phyloP scores from a whole-genome alignment of 805 yeast genomes.

The Candida incommunis region DNA sequence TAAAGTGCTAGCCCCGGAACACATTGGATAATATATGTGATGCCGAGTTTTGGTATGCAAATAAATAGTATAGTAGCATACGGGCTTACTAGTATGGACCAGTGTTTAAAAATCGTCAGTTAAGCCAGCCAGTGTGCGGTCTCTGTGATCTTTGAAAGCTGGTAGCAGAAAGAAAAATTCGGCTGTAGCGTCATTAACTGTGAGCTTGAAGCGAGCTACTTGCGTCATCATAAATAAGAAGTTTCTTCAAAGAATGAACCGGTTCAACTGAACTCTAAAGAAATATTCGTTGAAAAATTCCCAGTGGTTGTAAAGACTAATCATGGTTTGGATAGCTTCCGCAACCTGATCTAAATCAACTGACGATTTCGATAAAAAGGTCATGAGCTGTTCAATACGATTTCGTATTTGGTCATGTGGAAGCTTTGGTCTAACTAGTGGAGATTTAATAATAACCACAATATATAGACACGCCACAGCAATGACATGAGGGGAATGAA shows the following conservation, averaged over 20 bases:
- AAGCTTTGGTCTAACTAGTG: slow-evolving; percentile 17
- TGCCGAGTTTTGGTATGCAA: no score
- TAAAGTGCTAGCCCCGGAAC: no score
- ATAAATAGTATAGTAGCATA: no score
- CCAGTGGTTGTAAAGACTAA: slow-evolving; percentile 76
- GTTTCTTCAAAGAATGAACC: background rate
- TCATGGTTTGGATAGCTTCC: slow-evolving; percentile 72
- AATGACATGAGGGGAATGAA: slow-evolving; percentile 80
- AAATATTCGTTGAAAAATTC: slow-evolving; percentile 45
- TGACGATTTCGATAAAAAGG: slow-evolving; percentile 61
- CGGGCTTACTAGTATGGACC: no score
- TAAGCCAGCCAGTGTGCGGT: no score
- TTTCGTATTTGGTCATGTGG: slow-evolving; percentile 23
- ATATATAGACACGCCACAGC: slow-evolving; percentile 75
- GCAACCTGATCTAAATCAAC: slow-evolving; percentile 65
- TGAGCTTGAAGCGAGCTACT: no score
- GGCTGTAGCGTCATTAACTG: no score
- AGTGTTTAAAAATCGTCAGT: no score
- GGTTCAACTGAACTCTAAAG: background rate
- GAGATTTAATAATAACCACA: slow-evolving; percentile 41
- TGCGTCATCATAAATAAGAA: no score
- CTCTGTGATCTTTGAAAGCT: no score
- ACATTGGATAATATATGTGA: no score
- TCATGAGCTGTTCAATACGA: slow-evolving; percentile 41
- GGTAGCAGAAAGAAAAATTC: no score